Evolutionary conservation across 1,284 basidiomycete genomes (phyloP), one percentile per base, ranked within the genome.

Genomic region (Malassezia japonica): DNA sequence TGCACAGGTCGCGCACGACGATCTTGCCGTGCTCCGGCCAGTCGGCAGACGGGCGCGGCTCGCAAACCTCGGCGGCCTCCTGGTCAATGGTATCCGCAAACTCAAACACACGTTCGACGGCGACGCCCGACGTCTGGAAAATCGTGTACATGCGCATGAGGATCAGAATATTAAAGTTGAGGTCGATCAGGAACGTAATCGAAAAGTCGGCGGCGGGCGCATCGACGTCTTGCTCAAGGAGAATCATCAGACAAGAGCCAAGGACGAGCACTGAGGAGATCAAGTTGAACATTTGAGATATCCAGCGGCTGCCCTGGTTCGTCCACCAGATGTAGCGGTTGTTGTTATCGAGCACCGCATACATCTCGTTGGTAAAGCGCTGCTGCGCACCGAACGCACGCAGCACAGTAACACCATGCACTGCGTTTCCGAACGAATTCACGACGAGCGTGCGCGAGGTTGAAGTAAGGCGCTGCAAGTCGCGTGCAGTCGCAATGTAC

Each of bases 381-480:
- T 74, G 71, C 16, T 72, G 70, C 46, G 78, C 78, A 41, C 76
- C 77, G 48, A 77, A 79, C 0, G 78, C 76, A 24, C 79, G 72
- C 32, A 80, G 77, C 0, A 77, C 77, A 0, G 74, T 71, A 53
- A 78, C 76, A 18, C 78, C 78, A 29, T 60, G 56, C 29, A 76
- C 61, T 3, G 66, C 55, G 38, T 75, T 74, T 25, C 67, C 67
- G 42, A 75, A 73, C n/a, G 69, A 46, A 10, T 59, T 57, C 50
- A 71, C 72, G 50, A 76, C 73, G 3, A 74, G 73, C 20, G 66
- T 70, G 7, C 63, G 62, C 0, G 68, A 66, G 15, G 71, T 64
- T 3, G 70, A 68, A 12, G 67, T 67, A 35, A 72, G 59, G 7
- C 62, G 46, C 25, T 57, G 61, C 27, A 79, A 72, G 56, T 79